Evolutionary conservation across 2,329 filamentous ascomycete species (phyloP).

Genomic region (Epichloe brachyelytri): DNA sequence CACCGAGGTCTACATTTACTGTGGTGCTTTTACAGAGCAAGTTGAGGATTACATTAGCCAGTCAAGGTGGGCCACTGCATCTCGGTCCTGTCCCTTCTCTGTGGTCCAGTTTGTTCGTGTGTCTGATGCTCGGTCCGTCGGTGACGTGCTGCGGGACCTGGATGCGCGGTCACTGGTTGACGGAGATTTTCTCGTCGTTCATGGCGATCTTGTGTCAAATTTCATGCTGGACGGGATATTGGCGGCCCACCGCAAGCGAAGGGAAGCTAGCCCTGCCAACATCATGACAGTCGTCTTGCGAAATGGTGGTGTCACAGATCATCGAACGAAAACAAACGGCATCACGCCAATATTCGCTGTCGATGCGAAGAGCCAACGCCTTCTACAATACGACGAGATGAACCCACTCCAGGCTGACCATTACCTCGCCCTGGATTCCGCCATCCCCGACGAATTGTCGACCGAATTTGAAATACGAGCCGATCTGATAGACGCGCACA

Average conservation of each 20-base stretch:
- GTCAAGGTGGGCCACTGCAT: conserved; percentile 56
- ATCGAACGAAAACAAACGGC: conserved; percentile 65
- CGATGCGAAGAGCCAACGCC: conserved; percentile 66
- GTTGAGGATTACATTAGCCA: conserved; percentile 75
- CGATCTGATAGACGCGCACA: conserved; percentile 84
- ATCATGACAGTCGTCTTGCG: conserved; percentile 95
- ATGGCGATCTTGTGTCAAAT: conserved; percentile 87
- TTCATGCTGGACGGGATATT: conserved; percentile 70
- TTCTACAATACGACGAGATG: conserved; percentile 90
- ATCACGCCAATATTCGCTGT: conserved; percentile 76
- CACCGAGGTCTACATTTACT: conserved; percentile 89
- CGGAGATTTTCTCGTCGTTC: conserved; percentile 84
- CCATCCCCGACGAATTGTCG: conserved; percentile 57
- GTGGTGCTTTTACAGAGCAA: conserved; percentile 72
- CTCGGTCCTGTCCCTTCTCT: conserved; percentile 53
- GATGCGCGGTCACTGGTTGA: conserved; percentile 75
- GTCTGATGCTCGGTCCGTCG: conserved; percentile 68
- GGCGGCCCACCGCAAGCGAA: conserved; percentile 65
- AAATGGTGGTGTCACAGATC: conserved; percentile 54
- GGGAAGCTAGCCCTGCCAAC: conserved; percentile 76
- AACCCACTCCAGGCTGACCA: conserved; percentile 52
- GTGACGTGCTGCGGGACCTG: conserved; percentile 88
- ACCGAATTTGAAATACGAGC: conserved; percentile 69
- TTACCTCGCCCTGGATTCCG: conserved; percentile 61
- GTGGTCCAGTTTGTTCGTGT: conserved; percentile 77